Evolutionary conservation across 495 filamentous ascomycete genomes (phyloP).

Genomic region (Talaromyces thailandensis): DNA sequence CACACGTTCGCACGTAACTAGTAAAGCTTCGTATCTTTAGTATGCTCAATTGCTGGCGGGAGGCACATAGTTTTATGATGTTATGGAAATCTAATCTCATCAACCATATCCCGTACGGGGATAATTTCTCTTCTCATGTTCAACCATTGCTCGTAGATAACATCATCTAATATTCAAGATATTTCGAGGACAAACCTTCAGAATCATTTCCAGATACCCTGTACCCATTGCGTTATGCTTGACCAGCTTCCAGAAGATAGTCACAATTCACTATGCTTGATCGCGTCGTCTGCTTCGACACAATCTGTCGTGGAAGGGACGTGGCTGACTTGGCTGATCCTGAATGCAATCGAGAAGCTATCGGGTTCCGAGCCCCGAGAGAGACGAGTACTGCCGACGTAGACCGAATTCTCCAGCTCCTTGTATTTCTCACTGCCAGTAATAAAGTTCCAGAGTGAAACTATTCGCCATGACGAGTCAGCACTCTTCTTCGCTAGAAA

Average conservation of each 20-base stretch:
- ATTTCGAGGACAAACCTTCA: not conserved
- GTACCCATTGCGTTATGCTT: not conserved
- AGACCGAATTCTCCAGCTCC: not conserved
- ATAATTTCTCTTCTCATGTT: not conserved
- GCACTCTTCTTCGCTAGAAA: not conserved
- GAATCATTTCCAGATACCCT: not conserved
- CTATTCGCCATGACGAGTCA: not conserved
- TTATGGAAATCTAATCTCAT: not conserved
- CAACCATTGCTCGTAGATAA: not conserved
- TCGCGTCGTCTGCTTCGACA: not conserved
- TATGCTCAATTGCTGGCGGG: too few relatives aligned
- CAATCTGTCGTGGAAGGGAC: not conserved
- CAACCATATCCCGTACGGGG: not conserved
- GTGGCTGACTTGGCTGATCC: not conserved
- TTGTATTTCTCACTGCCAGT: not conserved
- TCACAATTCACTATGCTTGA: not conserved
- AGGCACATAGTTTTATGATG: not conserved
- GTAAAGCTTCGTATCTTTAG: too few relatives aligned
- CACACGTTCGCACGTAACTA: not conserved
- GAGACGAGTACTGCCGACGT: not conserved
- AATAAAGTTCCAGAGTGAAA: not conserved
- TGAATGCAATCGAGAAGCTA: not conserved
- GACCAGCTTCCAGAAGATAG: not conserved
- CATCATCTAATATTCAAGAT: not conserved
- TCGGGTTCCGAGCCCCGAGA: not conserved